Evolutionary conservation across 129 eudicot species (phyloP), one percentile per base, ranked within the genome.

Genomic region (Tanacetum coccineum): DNA sequence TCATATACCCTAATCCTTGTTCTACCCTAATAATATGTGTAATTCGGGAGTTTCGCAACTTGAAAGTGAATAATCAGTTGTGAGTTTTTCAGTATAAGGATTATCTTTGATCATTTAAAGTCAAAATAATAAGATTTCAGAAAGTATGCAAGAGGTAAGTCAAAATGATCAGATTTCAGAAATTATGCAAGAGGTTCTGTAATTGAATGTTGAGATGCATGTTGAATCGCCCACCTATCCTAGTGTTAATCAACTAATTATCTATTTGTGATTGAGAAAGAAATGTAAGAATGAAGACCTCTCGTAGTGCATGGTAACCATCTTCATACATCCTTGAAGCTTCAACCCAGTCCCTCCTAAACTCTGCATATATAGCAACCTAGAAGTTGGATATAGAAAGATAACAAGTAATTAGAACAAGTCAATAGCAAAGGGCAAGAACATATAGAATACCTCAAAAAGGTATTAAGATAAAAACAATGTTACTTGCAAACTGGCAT

Each of bases 361-460:
- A 93, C 64, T 93, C 99, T 76, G 99, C 99, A 81, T 86, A 89
- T 64, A 93, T 85, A 75, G 99, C 96, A 84, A 83, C 99, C 99
- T 93, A 81, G 47, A 77, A 82, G 75, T 81, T 75, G 81, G 63
- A 70, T 83, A 62, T 28, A 77, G 68, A 66, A 42, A 36, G 64
- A 70, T 30, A 67, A 57, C 56, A 57, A 28, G 65, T 67, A 40
- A 32, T 74, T 56, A 66, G 49, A 55, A 73, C 56, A 62, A 14
- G 14, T 64, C n/a, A 6, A 19, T 13, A 42, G 21, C 56, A 72
- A 22, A 19, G 64, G 30, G 20, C 47, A 40, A 51, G 62, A 49
- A 9, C 26, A 66, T 20, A 25, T 25, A 54, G 59, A 46, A 19
- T 9, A 26, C 40, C 20, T 65, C 70, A 54, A 54, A 18, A 54